Base-by-base conservation (phyloP, 768 basidiomycete species). In the Tylopilus intermedius region DNA sequence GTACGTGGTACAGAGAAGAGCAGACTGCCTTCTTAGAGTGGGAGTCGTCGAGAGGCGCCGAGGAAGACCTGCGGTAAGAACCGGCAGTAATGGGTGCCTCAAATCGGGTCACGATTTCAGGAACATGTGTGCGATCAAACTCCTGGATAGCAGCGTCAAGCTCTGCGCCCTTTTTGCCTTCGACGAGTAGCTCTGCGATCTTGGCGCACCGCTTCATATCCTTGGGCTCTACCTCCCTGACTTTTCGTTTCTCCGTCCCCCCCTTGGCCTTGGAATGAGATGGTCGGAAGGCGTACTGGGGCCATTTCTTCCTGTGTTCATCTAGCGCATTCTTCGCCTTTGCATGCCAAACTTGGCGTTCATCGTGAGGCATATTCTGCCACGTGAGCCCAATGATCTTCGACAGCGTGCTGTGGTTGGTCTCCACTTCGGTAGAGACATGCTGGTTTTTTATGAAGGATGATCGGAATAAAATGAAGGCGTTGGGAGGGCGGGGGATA, bases 381-480 rank as follows among this genome's bases (percentile, higher is more conserved):
- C 88, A 91, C 30, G 87, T 88, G 55, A 88, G 73, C 22, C 88
- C 88, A 54, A 90, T 87, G 63, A 89, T 90, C 79, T 88, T 90
- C 13, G 87, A 89, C 15, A 90, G 74, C 4, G 88, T 89, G 60
- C 83, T 85, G 71, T 89, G 88, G 66, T 86, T 89, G 29, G 86
- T 86, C 74, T 90, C 88, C 54, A 90, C 83, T 47, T 79, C 81
- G 8, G 84, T 80, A 8, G 86, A 82, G 58, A 90, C 86, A 59
- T 86, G 85, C 60, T 87, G 83, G 59, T 74, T 78, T 71, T 86
- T 87, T 67, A 90, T 87, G 70, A 90, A 90, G 0, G 84, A 83
- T 0, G 86, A 87, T 56, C 88, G 84, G 76, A 90, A 91, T 62
- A 91, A 79, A 64, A 90, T 91, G 72, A 91, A 91, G 24, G 88